A percentile compares a stretch with the other conserved stretches of the same genome.
Evolutionary conservation across 441 rosid genomes (phyloP).

Genomic region (Croton setiger): DNA sequence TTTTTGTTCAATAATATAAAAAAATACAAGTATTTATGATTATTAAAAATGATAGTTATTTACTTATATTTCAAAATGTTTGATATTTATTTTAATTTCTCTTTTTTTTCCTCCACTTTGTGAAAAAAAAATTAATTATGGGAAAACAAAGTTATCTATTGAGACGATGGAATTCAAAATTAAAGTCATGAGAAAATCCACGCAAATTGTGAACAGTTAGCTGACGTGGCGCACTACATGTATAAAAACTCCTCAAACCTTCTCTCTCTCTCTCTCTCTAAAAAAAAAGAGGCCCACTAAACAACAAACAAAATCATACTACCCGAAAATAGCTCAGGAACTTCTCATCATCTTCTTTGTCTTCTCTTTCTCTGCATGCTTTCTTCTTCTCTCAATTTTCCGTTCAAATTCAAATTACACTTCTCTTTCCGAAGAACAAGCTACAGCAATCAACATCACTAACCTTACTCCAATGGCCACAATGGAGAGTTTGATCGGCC

Average conservation of each 20-base stretch:
- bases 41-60: no score
- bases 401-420: slow-evolving; percentile 8
- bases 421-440: background rate
- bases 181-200: slow-evolving; percentile 4
- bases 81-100: no score
- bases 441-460: background rate
- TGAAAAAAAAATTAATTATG: no score
- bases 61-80: no score
- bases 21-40: no score
- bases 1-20: no score
- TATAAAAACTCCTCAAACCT: background rate
- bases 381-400: slow-evolving; percentile 1
- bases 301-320: background rate
- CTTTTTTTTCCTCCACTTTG: no score
- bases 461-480: slow-evolving; percentile 25
- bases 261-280: background rate
- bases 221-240: slow-evolving; percentile 4
- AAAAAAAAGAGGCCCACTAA: background rate
- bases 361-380: slow-evolving; percentile 11
- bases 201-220: background rate
- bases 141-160: no score
- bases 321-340: slow-evolving; percentile 15
- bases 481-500: slow-evolving; percentile 78
- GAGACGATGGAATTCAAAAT: background rate
- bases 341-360: background rate